These are phyloP conservation scores for Dispira parvispora DNA, from an alignment of 192 early-diverging fungal genomes.

Conservation along the genomic window DNA sequence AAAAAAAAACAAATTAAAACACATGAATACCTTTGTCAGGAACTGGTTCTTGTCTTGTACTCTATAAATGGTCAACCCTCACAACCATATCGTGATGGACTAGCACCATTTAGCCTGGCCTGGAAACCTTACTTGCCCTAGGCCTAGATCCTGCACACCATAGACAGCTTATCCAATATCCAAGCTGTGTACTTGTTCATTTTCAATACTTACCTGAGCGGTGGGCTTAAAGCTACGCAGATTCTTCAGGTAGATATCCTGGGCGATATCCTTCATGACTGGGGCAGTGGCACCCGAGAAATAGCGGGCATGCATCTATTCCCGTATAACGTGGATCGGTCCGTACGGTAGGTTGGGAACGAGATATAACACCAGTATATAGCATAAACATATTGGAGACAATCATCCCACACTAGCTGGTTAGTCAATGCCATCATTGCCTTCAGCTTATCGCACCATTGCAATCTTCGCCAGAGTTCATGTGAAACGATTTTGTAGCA, in stretches of 20 bases:
- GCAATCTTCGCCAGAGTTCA: no score
- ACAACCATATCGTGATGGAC: neutral
- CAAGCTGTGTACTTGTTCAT: neutral
- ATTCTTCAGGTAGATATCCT: constrained; percentile 10
- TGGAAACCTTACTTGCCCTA: neutral
- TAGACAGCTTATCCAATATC: neutral
- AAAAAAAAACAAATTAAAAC: neutral
- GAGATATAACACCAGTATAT: no score
- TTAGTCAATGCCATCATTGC: no score
- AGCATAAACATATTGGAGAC: no score
- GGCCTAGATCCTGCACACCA: neutral
- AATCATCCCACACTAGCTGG: no score
- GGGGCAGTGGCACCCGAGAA: neutral
- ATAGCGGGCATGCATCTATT: neutral
- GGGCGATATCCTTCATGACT: constrained; percentile 8
- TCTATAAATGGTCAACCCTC: neutral
- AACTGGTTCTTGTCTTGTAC: neutral
- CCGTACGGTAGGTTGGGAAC: no score
- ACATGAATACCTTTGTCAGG: neutral
- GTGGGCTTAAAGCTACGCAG: constrained; percentile 8
- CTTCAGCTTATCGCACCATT: no score
- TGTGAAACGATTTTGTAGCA: no score
- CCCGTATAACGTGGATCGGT: no score
- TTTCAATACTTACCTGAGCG: neutral
- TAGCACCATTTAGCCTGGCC: neutral